Evolutionary conservation across 2,329 filamentous ascomycete species (phyloP).

Genomic region (Trichoderma gracile): DNA sequence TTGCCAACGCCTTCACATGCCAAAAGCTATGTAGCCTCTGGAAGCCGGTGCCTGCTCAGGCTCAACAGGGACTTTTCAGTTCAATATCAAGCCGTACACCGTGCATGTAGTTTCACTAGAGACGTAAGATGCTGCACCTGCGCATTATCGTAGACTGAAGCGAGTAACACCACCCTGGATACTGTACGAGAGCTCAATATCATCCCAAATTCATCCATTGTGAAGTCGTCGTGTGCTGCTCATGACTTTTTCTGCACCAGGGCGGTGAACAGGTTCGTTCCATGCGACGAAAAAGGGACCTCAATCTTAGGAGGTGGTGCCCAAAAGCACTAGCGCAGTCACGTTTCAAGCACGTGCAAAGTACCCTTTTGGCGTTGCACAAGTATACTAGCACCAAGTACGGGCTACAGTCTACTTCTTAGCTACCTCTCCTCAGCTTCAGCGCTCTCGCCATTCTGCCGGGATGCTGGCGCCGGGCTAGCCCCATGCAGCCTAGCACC

Average conservation of each 20-base stretch:
- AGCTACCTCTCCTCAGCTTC: background rate
- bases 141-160: background rate
- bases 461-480: background rate
- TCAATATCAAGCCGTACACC: no score
- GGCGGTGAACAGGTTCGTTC: constrained; percentile 9
- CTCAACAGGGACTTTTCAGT: no score
- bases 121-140: background rate
- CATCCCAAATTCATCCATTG: background rate
- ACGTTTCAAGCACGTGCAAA: constrained; percentile 22
- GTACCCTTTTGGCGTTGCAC: background rate
- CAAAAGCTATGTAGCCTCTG: no score
- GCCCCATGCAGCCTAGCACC: constrained; percentile 1
- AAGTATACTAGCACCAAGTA: rapidly evolving
- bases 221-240: background rate
- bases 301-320: background rate
- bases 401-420: background rate
- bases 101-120: no score
- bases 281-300: background rate
- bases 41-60: no score
- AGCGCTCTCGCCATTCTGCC: background rate
- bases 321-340: constrained; percentile 1
- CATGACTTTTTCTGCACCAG: background rate
- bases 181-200: no score
- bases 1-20: background rate
- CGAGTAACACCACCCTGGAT: no score